These are phyloP conservation scores for Aspergillus diversus DNA, from an alignment of 495 filamentous ascomycete genomes.

Conservation along the genomic window DNA sequence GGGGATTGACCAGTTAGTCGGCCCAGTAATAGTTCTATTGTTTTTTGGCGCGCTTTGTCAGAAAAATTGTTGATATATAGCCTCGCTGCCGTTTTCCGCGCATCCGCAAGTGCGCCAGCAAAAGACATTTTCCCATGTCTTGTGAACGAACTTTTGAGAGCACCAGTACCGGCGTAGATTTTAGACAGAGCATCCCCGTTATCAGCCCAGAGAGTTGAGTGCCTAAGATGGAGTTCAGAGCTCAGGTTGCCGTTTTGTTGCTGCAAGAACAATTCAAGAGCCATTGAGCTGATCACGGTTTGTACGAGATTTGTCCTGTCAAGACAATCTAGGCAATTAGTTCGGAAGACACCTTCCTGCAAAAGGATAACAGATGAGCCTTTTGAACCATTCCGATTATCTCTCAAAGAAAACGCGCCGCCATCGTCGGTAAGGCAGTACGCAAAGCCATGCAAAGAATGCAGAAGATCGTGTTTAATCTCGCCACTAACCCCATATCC, in stretches of 20 bases:
- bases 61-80: constrained; percentile 97
- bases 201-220: constrained; percentile 96
- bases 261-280: constrained; percentile 75
- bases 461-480: constrained; percentile 73
- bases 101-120: constrained; percentile 92
- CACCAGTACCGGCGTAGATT: constrained; percentile 96
- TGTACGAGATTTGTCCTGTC: constrained; percentile 97
- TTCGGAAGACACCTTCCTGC: constrained; percentile 92
- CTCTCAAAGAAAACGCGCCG: constrained; percentile 18
- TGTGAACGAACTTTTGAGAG: constrained; percentile 95
- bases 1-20: constrained; percentile 80
- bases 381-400: constrained; percentile 35
- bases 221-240: constrained; percentile 85
- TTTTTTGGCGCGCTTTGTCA: constrained; percentile 90
- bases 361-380: constrained; percentile 74
- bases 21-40: constrained; percentile 89
- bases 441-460: constrained; percentile 82
- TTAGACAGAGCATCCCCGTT: constrained; percentile 94
- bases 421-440: constrained; percentile 82
- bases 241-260: constrained; percentile 67
- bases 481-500: constrained; percentile 86
- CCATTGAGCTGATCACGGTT: constrained; percentile 91
- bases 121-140: constrained; percentile 94
- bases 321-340: constrained; percentile 94
- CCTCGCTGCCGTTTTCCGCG: constrained; percentile 88